A percentile compares a stretch with the other conserved stretches of the same genome.
These are phyloP conservation scores for Zasmidium citrigriseum DNA, from an alignment of 2,329 filamentous ascomycete species.

Conservation along the genomic window DNA sequence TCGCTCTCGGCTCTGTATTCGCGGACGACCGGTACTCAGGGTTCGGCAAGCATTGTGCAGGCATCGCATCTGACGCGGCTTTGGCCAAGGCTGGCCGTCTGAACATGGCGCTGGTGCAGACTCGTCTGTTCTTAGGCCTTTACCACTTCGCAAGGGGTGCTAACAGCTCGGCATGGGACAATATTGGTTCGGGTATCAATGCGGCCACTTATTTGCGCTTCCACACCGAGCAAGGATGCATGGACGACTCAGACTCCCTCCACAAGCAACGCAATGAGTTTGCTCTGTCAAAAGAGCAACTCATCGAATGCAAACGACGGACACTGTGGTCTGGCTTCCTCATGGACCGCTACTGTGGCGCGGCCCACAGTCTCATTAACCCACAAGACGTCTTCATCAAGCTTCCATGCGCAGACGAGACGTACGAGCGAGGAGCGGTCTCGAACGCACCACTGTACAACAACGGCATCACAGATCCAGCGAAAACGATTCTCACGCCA, in stretches of 20 bases:
- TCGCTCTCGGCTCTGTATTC: conserved; percentile 60
- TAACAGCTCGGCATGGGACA: conserved; percentile 63
- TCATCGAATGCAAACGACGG: conserved; percentile 67
- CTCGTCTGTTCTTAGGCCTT: conserved; percentile 65
- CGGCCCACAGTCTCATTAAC: conserved; percentile 57
- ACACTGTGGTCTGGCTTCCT: conserved; percentile 73
- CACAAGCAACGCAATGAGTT: conserved; percentile 25
- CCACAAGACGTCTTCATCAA: conserved; percentile 67
- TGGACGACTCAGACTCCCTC: conserved; percentile 12
- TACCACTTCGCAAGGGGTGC: conserved; percentile 66
- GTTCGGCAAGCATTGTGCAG: conserved; percentile 50
- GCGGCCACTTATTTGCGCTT: conserved; percentile 56
- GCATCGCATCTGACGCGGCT: conserved; percentile 60
- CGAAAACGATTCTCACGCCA: conserved; percentile 35
- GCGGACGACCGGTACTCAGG: conserved; percentile 48
- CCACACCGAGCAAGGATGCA: conserved; percentile 59
- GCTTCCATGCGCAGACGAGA: conserved; percentile 62
- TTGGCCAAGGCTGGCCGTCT: conserved; percentile 53
- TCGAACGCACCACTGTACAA: conserved; percentile 63
- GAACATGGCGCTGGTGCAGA: conserved; percentile 66
- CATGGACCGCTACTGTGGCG: conserved; percentile 64
- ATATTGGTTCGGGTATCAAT: conserved; percentile 63
- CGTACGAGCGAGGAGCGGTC: conserved; percentile 63
- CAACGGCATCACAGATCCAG: conserved; percentile 47
- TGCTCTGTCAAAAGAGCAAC: conserved; percentile 36